Base-by-base conservation (phyloP, 2,329 filamentous ascomycete genomes). In the Fusarium abutilonis region DNA sequence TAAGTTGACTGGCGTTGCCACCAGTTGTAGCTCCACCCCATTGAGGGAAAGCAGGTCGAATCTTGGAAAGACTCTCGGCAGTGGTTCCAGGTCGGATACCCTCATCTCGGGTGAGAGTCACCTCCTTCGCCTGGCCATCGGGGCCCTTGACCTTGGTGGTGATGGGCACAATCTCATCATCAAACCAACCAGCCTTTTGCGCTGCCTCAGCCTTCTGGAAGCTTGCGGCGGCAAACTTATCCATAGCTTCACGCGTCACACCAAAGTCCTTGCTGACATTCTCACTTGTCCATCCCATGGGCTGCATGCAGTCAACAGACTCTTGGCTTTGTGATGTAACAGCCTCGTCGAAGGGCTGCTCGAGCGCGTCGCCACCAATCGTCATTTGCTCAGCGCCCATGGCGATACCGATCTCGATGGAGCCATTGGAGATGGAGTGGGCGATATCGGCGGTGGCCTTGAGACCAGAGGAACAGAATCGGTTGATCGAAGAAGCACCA, bases 271-370 rank as follows among this genome's bases (percentile, higher is more conserved):
- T 87, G 70, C 89, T 92, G 26, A 99, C 93, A 74, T 98, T 98
- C 82, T 99, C 95, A 57, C 90, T 94, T 3, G 95, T 99, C 86
- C 96, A 96, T 19, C 95, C 95, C 95, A 99, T 99, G 67, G 94
- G 91, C 83, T 93, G 86, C 86, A 94, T 86, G 83, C 93, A 95
- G 79, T 98, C 94, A 42, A 78, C 78, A 1, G 92, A 86, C 74
- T 97, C 92, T 74, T 92, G 89, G 79, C 84, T 90, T 72, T 83
- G 80, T 68, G 80, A 75, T 42, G 91, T 80, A 58, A 98, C 87
- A 63, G 89, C 87, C 64, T 89, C 87, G 75, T 92, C 88, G 78
- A 97, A 95, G 4, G 90, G 88, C 63, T 86, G 77, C 40, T 88
- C 86, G 34, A 92, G 82, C 19, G 83, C 78, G 74, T 93, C 91